These are phyloP conservation scores for Gypsophila paniculata DNA, from an alignment of 179 eudicot genomes.

Conservation along the genomic window DNA sequence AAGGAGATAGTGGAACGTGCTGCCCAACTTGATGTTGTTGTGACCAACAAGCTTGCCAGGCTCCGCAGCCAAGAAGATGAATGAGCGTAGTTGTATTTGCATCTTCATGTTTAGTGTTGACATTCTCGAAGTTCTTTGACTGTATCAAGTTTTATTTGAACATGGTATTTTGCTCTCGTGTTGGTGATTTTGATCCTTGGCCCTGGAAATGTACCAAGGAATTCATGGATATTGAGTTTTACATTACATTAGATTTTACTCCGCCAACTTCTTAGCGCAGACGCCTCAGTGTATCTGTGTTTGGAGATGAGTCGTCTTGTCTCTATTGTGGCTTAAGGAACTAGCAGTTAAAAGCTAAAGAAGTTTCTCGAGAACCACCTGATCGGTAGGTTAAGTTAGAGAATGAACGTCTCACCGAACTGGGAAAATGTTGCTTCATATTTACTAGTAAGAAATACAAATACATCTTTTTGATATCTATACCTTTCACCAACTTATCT, in stretches of 20 bases:
- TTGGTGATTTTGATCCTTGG: constrained; percentile 4
- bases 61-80: constrained; percentile 63
- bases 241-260: background rate
- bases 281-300: no score
- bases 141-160: background rate
- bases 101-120: constrained; percentile 8
- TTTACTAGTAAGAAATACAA: no score
- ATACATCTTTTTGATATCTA: no score
- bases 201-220: constrained; percentile 7
- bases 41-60: constrained; percentile 64
- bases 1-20: constrained; percentile 60
- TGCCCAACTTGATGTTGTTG: constrained; percentile 53
- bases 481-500: no score
- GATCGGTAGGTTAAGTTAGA: no score
- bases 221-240: background rate
- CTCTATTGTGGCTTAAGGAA: no score
- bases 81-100: constrained; percentile 18
- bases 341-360: no score
- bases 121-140: background rate
- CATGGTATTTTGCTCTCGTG: constrained; percentile 1
- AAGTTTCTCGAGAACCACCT: no score
- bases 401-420: no score
- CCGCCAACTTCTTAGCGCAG: no score
- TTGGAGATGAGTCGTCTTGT: no score
- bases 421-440: no score